Conservation (phyloP, 371 early-diverging fungal genomes). For the Phascolomyces articulosus region DNA sequence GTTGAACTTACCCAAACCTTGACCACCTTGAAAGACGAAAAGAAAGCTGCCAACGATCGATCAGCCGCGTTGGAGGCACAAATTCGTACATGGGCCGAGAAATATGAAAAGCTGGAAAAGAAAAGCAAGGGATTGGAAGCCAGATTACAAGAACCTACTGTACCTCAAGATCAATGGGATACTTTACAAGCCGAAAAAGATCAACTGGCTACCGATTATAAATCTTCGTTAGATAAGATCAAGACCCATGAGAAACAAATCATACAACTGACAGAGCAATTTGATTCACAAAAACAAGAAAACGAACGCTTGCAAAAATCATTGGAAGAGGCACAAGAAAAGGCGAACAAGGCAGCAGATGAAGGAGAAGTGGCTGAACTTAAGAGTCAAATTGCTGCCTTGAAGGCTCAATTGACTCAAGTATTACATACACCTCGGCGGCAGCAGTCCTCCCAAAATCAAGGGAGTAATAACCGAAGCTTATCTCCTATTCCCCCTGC, state of each 20-base stretch:
- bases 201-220: constrained; percentile 44
- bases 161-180: constrained; percentile 63
- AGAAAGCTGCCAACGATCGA: constrained; percentile 59
- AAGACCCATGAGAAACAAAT: constrained; percentile 70
- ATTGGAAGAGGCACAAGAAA: constrained; percentile 40
- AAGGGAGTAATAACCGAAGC: constrained; percentile 23
- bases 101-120: constrained; percentile 62
- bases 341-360: constrained; percentile 34
- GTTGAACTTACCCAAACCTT: constrained; percentile 89
- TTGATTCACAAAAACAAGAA: constrained; percentile 67
- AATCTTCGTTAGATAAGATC: constrained; percentile 56
- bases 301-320: constrained; percentile 62
- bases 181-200: constrained; percentile 56
- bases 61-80: constrained; percentile 72
- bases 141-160: constrained; percentile 63
- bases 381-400: constrained; percentile 47
- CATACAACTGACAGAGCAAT: constrained; percentile 57
- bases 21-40: constrained; percentile 70
- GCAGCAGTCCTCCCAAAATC: constrained; percentile 23
- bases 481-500: constrained; percentile 35
- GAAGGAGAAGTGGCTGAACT: constrained; percentile 49
- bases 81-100: constrained; percentile 71
- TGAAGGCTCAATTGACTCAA: constrained; percentile 54
- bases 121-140: constrained; percentile 53
- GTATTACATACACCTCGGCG: constrained; percentile 38